Evolutionary conservation across 768 basidiomycete genomes (phyloP).

Genomic region (Rhodotorula toruloides): DNA sequence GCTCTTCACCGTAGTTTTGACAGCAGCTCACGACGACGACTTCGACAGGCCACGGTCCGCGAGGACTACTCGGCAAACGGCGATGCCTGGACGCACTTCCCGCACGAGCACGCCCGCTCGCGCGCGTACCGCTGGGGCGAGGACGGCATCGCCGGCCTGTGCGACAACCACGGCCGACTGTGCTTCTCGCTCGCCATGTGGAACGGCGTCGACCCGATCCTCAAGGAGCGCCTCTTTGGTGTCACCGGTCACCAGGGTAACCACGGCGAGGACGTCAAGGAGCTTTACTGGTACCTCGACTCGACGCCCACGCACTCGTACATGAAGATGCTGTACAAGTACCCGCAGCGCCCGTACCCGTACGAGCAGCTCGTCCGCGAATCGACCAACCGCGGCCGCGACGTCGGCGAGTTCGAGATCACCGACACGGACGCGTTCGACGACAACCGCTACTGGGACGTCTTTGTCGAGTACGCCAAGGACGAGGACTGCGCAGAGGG

Average conservation of each 20-base stretch:
- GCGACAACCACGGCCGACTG: slow-evolving; percentile 90
- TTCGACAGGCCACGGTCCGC: slow-evolving; percentile 94
- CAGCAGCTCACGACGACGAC: slow-evolving; percentile 97
- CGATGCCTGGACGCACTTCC: slow-evolving; percentile 80
- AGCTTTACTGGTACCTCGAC: slow-evolving; percentile 96
- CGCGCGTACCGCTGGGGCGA: slow-evolving; percentile 98
- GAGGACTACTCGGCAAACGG: slow-evolving; percentile 97
- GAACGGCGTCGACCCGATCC: slow-evolving; percentile 89
- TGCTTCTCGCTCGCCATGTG: slow-evolving; percentile 87
- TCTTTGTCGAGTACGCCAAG: slow-evolving; percentile 99
- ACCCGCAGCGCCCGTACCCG: slow-evolving; percentile 84
- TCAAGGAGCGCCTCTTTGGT: slow-evolving; percentile 95
- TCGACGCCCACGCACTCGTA: slow-evolving; percentile 98
- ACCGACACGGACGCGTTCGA: slow-evolving; percentile 87
- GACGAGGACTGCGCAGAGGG: slow-evolving; percentile 85
- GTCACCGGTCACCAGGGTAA: slow-evolving; percentile 93
- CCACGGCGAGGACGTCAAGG: slow-evolving; percentile 98
- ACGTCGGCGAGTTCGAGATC: slow-evolving; percentile 88
- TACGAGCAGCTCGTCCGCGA: slow-evolving; percentile 90
- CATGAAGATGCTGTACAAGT: slow-evolving; percentile 99
- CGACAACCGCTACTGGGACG: slow-evolving; percentile 94
- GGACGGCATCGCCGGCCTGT: slow-evolving; percentile 94
- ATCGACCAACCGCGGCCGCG: slow-evolving; percentile 70
- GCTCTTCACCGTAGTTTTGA: slow-evolving; percentile 53
- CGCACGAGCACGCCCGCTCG: slow-evolving; percentile 85